A percentile compares a stretch with the other conserved stretches of the same genome.
phyloP scores from a whole-genome alignment of 2,329 filamentous ascomycete genomes.

The Ophiostoma perfectum region DNA sequence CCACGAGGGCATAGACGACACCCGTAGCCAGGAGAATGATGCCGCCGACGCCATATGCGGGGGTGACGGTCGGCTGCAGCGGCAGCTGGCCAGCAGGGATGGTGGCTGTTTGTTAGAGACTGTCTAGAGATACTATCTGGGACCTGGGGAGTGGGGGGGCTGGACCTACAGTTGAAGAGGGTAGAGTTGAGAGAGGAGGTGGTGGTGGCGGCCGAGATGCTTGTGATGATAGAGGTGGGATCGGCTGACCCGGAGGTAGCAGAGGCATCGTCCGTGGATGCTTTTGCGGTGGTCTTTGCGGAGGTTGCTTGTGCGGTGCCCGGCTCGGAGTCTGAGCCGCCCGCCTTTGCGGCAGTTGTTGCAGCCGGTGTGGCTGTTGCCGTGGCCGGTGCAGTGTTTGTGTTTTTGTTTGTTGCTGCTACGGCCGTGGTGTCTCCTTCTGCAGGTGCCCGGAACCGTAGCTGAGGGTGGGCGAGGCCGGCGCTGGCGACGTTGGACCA shows the following conservation, averaged over 20 bases:
- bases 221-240: conserved; percentile 11
- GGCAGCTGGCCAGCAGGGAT: conserved; percentile 57
- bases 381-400: background rate
- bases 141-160: conserved; percentile 13
- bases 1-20: conserved; percentile 65
- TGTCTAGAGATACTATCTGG: background rate
- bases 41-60: conserved; percentile 73
- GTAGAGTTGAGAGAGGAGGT: conserved; percentile 25
- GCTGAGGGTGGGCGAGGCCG: conserved; percentile 22
- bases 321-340: background rate
- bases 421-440: conserved; percentile 8
- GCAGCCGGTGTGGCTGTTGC: background rate
- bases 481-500: conserved; percentile 25
- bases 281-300: background rate
- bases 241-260: background rate
- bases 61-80: conserved; percentile 67
- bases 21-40: conserved; percentile 70
- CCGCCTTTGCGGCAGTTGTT: background rate
- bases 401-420: conserved; percentile 11
- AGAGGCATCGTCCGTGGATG: background rate
- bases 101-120: conserved; percentile 35
- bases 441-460: conserved; percentile 18
- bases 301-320: background rate
- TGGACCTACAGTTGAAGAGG: conserved; percentile 30
- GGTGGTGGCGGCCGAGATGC: conserved; percentile 12